Percentiles rank a stretch among this genome's conserved stretches.
Conservation (phyloP, 805 yeast genomes). For the Teunomyces tritomae region DNA sequence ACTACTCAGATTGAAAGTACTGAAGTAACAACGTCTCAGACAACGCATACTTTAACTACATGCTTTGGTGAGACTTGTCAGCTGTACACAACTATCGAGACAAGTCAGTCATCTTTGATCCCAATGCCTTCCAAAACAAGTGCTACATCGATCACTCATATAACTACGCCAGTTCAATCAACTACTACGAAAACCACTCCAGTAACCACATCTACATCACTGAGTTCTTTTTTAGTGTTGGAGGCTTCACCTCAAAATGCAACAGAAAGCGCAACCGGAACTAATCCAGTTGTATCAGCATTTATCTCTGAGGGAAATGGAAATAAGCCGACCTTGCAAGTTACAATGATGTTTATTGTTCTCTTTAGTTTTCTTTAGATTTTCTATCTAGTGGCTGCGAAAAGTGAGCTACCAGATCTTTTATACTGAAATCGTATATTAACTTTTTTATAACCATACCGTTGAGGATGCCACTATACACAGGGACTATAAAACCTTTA, state of each 20-base stretch:
- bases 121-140: background rate
- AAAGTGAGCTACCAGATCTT: background rate
- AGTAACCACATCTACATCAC: background rate
- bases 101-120: background rate
- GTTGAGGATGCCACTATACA: slow-evolving; percentile 49
- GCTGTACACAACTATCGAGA: background rate
- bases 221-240: slow-evolving; percentile 2
- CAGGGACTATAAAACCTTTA: slow-evolving; percentile 19
- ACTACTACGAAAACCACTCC: background rate
- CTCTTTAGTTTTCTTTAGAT: background rate
- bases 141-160: background rate
- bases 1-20: background rate
- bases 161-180: background rate
- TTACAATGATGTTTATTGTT: background rate
- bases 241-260: slow-evolving; percentile 3
- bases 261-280: background rate
- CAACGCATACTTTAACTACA: background rate
- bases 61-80: background rate
- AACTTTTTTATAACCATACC: slow-evolving; percentile 33
- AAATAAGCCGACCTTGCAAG: slow-evolving; percentile 1
- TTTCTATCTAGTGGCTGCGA: background rate
- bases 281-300: background rate
- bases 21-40: background rate
- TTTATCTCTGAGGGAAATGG: slow-evolving; percentile 1
- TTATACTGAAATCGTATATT: background rate